Conservation (phyloP, 495 filamentous ascomycete genomes). For the Lindgomyces ingoldianus region DNA sequence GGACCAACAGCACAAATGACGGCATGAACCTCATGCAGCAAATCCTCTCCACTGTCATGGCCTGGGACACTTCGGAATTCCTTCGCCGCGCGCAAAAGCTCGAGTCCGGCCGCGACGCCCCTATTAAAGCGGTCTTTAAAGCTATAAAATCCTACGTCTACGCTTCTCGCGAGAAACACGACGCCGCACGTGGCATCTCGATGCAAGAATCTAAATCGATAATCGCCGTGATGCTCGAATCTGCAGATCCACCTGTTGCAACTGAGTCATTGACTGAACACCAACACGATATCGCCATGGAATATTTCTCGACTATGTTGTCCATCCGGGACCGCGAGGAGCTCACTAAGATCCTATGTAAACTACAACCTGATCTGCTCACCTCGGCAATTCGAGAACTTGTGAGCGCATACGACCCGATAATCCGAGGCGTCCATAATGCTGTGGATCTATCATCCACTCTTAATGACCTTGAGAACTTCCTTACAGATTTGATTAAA, state of each 20-base stretch:
- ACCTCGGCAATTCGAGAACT: slow-evolving; percentile 59
- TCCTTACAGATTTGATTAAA: slow-evolving; percentile 62
- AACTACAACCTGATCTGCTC: slow-evolving; percentile 59
- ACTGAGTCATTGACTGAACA: slow-evolving; percentile 47
- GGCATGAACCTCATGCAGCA: slow-evolving; percentile 71
- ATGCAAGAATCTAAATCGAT: slow-evolving; percentile 52
- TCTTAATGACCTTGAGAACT: slow-evolving; percentile 57
- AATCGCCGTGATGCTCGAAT: slow-evolving; percentile 52
- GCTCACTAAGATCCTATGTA: slow-evolving; percentile 59
- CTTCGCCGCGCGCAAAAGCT: slow-evolving; percentile 56
- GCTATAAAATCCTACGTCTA: slow-evolving; percentile 53
- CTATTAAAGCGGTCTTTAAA: slow-evolving; percentile 52
- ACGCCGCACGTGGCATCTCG: slow-evolving; percentile 43
- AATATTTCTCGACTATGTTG: slow-evolving; percentile 60
- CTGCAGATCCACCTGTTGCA: slow-evolving; percentile 35
- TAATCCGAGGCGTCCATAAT: slow-evolving; percentile 64
- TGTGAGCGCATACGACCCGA: slow-evolving; percentile 63
- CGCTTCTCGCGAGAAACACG: slow-evolving; percentile 51
- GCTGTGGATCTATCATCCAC: slow-evolving; percentile 63
- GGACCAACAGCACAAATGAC: slow-evolving; percentile 58
- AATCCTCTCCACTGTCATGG: slow-evolving; percentile 63
- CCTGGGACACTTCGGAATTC: slow-evolving; percentile 62
- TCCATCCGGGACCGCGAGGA: slow-evolving; percentile 63
- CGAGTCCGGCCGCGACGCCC: slow-evolving; percentile 52
- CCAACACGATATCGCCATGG: slow-evolving; percentile 57